phyloP scores from a whole-genome alignment of 306 rosid species.

The Hippophae tibetana region DNA sequence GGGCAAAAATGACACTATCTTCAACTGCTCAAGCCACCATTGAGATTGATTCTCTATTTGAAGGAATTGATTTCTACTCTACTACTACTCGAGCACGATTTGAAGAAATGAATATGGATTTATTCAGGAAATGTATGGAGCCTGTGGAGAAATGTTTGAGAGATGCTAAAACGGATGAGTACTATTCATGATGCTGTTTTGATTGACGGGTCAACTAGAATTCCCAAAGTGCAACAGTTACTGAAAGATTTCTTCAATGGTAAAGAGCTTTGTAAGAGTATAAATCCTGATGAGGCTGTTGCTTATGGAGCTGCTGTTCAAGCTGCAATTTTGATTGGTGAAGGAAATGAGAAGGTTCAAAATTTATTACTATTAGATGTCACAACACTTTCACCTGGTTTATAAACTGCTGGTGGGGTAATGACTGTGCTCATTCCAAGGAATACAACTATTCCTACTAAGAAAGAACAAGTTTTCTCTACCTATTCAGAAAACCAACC shows the following conservation, averaged over 20 bases:
- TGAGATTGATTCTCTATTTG: slow-evolving; percentile 34
- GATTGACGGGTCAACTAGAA: slow-evolving; percentile 37
- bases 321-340: slow-evolving; percentile 30
- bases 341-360: slow-evolving; percentile 33
- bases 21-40: slow-evolving; percentile 28
- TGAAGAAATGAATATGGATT: slow-evolving; percentile 32
- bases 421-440: slow-evolving; percentile 28
- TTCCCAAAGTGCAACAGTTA: slow-evolving; percentile 35
- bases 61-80: slow-evolving; percentile 27
- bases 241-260: slow-evolving; percentile 32
- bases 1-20: slow-evolving; percentile 35
- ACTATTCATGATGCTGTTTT: slow-evolving; percentile 27
- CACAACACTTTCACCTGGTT: slow-evolving; percentile 32
- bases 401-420: slow-evolving; percentile 30
- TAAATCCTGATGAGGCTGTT: slow-evolving; percentile 39
- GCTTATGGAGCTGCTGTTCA: slow-evolving; percentile 36
- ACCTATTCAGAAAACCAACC: slow-evolving; percentile 23
- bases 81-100: slow-evolving; percentile 21
- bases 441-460: slow-evolving; percentile 36
- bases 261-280: slow-evolving; percentile 37
- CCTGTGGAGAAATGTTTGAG: slow-evolving; percentile 33
- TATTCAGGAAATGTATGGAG: slow-evolving; percentile 28
- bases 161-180: slow-evolving; percentile 26
- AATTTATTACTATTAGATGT: slow-evolving; percentile 29
- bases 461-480: slow-evolving; percentile 20